Evolutionary conservation across 768 basidiomycete species (phyloP).

Genomic region (Lactarius pseudohatsudake): DNA sequence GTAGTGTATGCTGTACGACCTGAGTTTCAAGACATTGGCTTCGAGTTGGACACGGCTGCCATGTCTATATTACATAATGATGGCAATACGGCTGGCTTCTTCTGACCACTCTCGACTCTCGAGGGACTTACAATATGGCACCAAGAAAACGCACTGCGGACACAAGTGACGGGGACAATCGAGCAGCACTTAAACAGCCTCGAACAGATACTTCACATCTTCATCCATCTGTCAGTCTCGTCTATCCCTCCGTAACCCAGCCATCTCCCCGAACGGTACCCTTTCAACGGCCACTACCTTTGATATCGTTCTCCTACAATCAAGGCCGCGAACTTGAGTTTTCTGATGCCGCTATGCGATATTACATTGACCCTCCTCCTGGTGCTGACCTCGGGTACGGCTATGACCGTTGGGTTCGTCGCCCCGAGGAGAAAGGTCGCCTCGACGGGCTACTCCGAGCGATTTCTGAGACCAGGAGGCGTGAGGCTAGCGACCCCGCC

Average conservation of each 20-base stretch:
- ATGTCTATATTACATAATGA: not conserved
- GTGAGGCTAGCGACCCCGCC: slow-evolving; percentile 41
- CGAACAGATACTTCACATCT: slow-evolving; percentile 1
- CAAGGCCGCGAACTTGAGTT: slow-evolving; percentile 57
- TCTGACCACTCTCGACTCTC: not conserved
- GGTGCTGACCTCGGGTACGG: slow-evolving; percentile 66
- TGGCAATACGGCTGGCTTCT: not conserved
- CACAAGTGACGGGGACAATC: not conserved
- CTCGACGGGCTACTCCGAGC: slow-evolving; percentile 68
- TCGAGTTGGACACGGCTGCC: not conserved
- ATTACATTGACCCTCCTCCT: slow-evolving; percentile 65
- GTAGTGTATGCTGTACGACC: not conserved
- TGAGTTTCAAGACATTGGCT: not conserved
- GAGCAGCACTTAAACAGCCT: not conserved
- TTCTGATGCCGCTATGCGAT: slow-evolving; percentile 66
- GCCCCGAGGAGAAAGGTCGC: slow-evolving; percentile 63
- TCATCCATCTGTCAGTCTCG: slow-evolving; percentile 18
- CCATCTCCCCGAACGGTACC: slow-evolving; percentile 34
- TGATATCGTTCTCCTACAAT: slow-evolving; percentile 74
- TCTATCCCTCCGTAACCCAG: slow-evolving; percentile 29
- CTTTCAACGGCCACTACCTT: slow-evolving; percentile 68
- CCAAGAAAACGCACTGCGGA: slow-evolving; percentile 23
- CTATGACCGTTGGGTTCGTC: slow-evolving; percentile 70
- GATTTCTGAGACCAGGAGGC: slow-evolving; percentile 44
- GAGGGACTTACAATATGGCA: slow-evolving; percentile 2